These are phyloP conservation scores for Rosa persica DNA, from an alignment of 306 rosid genomes.

Conservation along the genomic window DNA sequence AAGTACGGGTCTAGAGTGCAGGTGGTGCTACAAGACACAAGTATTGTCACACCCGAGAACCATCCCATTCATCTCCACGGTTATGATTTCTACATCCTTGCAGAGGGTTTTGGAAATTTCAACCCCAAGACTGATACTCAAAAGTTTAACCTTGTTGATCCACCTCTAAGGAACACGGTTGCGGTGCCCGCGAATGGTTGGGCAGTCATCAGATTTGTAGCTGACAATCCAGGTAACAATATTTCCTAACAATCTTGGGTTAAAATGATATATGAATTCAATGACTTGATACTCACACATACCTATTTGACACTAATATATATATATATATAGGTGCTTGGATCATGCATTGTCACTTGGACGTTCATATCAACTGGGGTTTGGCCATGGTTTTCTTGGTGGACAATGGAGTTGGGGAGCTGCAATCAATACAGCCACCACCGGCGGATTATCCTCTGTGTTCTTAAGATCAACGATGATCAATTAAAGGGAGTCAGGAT, in stretches of 20 bases:
- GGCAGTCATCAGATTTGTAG: conserved; percentile 35
- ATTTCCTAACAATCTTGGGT: neutral
- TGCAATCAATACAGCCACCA: conserved; percentile 19
- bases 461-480: neutral
- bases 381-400: conserved; percentile 24
- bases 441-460: conserved; percentile 21
- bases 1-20: conserved; percentile 19
- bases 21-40: conserved; percentile 27
- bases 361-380: conserved; percentile 24
- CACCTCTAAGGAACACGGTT: conserved; percentile 25
- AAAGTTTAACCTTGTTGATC: conserved; percentile 21
- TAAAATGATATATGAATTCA: neutral
- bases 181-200: conserved; percentile 21
- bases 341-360: conserved; percentile 30
- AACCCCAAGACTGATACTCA: conserved; percentile 3
- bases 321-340: conserved; percentile 19
- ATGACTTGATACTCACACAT: neutral
- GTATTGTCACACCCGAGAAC: neutral
- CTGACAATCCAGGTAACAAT: conserved; percentile 25
- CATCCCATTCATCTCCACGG: conserved; percentile 32
- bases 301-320: neutral
- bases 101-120: conserved; percentile 28
- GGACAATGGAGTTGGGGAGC: conserved; percentile 22
- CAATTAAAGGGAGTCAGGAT: neutral
- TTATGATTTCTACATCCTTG: conserved; percentile 23